Conservation (phyloP, 139 green algal species). For the Chlamydomonas sp. region DNA sequence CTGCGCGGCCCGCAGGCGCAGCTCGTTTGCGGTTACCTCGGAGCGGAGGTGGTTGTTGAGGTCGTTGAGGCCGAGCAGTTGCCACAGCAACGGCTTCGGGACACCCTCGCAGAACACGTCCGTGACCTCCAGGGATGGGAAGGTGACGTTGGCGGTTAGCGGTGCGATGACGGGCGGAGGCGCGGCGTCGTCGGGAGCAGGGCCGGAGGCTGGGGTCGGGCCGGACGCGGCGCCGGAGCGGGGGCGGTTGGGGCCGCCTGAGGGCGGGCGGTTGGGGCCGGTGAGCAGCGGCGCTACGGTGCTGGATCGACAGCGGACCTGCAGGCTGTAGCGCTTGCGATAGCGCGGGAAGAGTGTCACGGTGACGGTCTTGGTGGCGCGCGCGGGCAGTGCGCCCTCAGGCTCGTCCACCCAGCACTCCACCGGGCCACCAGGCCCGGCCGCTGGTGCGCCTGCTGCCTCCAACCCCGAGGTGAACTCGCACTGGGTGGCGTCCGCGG, state of each 20-base stretch:
- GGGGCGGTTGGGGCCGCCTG: not conserved
- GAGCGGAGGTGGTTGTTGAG: slow-evolving; percentile 66
- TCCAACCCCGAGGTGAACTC: slow-evolving; percentile 34
- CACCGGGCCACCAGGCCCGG: not conserved
- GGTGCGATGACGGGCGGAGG: not conserved
- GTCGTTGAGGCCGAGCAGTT: slow-evolving; percentile 46
- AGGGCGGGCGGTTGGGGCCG: slow-evolving; percentile 16
- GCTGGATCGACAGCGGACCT: slow-evolving; percentile 53
- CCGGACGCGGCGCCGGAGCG: no score
- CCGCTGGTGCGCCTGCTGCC: not conserved
- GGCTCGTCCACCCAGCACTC: slow-evolving; percentile 64
- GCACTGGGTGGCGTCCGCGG: not conserved
- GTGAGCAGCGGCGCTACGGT: slow-evolving; percentile 10
- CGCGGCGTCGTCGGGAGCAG: not conserved
- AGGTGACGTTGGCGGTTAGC: slow-evolving; percentile 46
- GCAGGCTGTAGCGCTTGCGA: slow-evolving; percentile 62
- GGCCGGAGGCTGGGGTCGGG: not conserved
- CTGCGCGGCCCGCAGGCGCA: slow-evolving; percentile 31
- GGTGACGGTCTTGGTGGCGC: slow-evolving; percentile 49
- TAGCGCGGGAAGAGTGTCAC: slow-evolving; percentile 65
- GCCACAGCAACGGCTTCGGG: slow-evolving; percentile 61
- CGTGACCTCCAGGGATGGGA: slow-evolving; percentile 59
- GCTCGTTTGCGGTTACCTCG: slow-evolving; percentile 40
- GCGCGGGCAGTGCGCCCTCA: slow-evolving; percentile 50
- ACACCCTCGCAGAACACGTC: slow-evolving; percentile 52